Evolutionary conservation across 2,329 filamentous ascomycete genomes (phyloP).

Genomic region (Scopulariopsis brevicaulis): DNA sequence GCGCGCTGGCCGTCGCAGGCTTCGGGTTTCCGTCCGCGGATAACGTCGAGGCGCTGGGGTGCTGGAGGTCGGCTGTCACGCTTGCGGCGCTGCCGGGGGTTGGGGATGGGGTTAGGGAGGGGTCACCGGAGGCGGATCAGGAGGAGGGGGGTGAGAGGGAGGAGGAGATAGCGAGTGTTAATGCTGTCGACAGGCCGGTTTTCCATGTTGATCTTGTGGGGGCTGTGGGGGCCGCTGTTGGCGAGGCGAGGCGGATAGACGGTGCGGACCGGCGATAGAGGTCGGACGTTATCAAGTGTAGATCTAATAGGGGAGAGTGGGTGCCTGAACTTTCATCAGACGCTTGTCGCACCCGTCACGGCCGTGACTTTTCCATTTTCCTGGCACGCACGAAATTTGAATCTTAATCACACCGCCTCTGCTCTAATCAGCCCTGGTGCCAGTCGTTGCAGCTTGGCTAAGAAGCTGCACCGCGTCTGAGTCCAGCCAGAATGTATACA

Average conservation of each 20-base stretch:
- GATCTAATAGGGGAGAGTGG: too few species aligned
- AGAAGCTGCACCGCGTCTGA: too few species aligned
- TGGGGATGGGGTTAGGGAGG: conserved; percentile 7
- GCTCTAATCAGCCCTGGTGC: too few species aligned
- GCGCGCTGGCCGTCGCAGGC: conserved; percentile 40
- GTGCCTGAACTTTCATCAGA: too few species aligned
- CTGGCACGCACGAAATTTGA: too few species aligned
- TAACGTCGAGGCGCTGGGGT: not conserved
- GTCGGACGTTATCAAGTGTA: too few species aligned
- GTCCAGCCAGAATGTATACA: too few species aligned
- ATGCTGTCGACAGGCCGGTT: conserved; percentile 36
- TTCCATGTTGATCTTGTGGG: conserved; percentile 40
- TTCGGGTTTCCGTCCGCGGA: conserved; percentile 30
- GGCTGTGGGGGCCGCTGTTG: conserved; percentile 31
- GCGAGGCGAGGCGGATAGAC: conserved; percentile 15
- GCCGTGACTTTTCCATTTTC: too few species aligned
- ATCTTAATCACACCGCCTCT: too few species aligned
- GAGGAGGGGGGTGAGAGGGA: not conserved
- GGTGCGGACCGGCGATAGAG: not conserved
- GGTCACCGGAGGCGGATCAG: not conserved
- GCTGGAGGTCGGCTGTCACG: not conserved
- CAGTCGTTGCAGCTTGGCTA: too few species aligned
- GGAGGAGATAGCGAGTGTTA: conserved; percentile 20
- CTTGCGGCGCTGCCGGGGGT: not conserved
- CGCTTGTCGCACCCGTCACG: too few species aligned